A percentile compares a stretch with the other conserved stretches of the same genome.
These are phyloP conservation scores for Kalanchoe fedtschenkoi DNA, from an alignment of 164 flowering plant species.

Conservation along the genomic window DNA sequence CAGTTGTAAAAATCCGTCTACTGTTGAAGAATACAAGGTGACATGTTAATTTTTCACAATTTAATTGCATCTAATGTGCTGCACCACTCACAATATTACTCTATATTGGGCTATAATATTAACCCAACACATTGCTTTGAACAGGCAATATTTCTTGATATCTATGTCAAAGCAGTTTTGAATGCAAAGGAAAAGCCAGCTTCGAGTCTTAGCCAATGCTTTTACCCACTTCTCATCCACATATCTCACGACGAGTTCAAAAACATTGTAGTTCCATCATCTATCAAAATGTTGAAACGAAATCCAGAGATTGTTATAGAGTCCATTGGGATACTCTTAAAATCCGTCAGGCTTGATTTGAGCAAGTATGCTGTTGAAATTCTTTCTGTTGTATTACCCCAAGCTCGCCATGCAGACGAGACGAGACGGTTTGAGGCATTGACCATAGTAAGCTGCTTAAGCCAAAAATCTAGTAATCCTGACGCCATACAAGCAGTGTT, in stretches of 20 bases:
- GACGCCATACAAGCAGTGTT: slow-evolving; percentile 77
- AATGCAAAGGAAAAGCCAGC: slow-evolving; percentile 76
- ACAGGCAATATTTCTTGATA: slow-evolving; percentile 79
- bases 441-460: slow-evolving; percentile 51
- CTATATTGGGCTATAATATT: background rate
- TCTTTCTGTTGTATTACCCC: slow-evolving; percentile 64
- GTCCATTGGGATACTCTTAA: slow-evolving; percentile 64
- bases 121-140: slow-evolving; percentile 13
- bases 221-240: slow-evolving; percentile 49
- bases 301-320: slow-evolving; percentile 96
- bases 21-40: slow-evolving; percentile 66
- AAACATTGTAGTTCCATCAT: slow-evolving; percentile 58
- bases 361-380: slow-evolving; percentile 84
- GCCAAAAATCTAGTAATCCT: slow-evolving; percentile 87
- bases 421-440: slow-evolving; percentile 61
- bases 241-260: slow-evolving; percentile 80
- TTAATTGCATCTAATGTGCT: background rate
- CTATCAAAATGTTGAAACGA: slow-evolving; percentile 83
- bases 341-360: slow-evolving; percentile 62
- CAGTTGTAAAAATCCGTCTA: slow-evolving; percentile 23
- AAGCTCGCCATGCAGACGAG: slow-evolving; percentile 91
- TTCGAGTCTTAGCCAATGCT: slow-evolving; percentile 65
- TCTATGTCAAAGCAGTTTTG: slow-evolving; percentile 67
- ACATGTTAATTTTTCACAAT: background rate
- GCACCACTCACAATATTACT: background rate